Conservation (phyloP, 208 protist species). For the Willaertia magna region DNA sequence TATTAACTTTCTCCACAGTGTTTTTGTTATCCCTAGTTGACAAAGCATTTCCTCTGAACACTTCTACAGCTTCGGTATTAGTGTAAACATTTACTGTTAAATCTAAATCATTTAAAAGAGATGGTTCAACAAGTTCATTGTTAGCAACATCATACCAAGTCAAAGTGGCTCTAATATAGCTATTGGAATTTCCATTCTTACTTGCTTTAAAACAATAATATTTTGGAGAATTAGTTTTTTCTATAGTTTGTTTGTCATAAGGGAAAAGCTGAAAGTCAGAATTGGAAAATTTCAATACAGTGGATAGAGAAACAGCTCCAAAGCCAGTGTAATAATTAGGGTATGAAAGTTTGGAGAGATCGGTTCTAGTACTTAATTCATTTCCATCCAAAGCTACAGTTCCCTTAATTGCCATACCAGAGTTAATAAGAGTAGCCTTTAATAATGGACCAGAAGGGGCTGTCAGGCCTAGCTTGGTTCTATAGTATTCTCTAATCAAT, state of each 20-base stretch:
- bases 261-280: background rate
- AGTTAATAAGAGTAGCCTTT: slow-evolving; percentile 34
- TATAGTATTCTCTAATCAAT: slow-evolving; percentile 63
- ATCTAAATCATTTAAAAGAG: background rate
- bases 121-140: background rate
- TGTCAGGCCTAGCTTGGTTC: slow-evolving; percentile 25
- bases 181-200: too few species aligned
- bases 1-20: background rate
- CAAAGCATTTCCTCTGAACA: background rate
- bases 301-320: background rate
- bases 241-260: background rate
- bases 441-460: slow-evolving; percentile 45
- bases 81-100: background rate
- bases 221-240: background rate
- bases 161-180: background rate
- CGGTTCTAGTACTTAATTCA: background rate
- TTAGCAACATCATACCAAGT: background rate
- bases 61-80: background rate
- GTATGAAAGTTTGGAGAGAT: background rate
- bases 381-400: background rate
- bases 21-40: background rate
- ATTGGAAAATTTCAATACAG: background rate
- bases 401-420: background rate
- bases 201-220: background rate
- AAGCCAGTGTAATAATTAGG: background rate